Base-by-base conservation (phyloP, 1,284 basidiomycete genomes). In the Trichosporon coremiiforme region DNA sequence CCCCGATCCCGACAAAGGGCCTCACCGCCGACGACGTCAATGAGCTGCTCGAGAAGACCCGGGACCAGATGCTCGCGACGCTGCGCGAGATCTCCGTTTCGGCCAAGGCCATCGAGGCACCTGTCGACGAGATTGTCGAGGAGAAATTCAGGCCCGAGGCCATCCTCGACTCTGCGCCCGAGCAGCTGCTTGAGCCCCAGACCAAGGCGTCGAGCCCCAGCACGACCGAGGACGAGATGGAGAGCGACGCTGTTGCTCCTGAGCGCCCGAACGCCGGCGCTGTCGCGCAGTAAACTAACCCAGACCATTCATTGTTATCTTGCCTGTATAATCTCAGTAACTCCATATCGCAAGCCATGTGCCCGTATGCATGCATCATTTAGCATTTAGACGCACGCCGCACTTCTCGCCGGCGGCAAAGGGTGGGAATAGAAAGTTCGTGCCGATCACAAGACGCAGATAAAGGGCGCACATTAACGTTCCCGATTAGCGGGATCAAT, bases 1-100 rank as follows among this genome's bases (percentile, higher is more conserved):
- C 85, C 0, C 86, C 87, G 0, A 83, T 88, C 41, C 73, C 83
- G 0, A 87, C 87, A 10, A 72, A 75, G 17, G 85, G 85, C 20
- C 71, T 86, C 47, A 85, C 84, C 0, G 69, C 76, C 0, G 79
- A 79, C 38, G 86, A 87, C 74, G 86, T 86, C 29, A 76, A 72
- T 15, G 67, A 78, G 0, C 80, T 88, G 6, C 79, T 84, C 6
- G 82, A 85, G 50, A 76, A 78, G 17, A 86, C 86, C 0, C 78
- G 84, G 2, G 74, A 78, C 9, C 64, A 71, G 25, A 87, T 87
- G 86, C 78, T 86, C 25, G 71, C 71, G 0, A 79, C 85, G 1
- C 77, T 86, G 8, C 68, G 66, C 1, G 76, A 79, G 22, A 82
- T 85, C 66, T 84, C 83, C 12, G 2, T 5, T 8, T 64, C 63